Conservation (phyloP, 805 yeast genomes). For the Maudiozyma turicensis region DNA sequence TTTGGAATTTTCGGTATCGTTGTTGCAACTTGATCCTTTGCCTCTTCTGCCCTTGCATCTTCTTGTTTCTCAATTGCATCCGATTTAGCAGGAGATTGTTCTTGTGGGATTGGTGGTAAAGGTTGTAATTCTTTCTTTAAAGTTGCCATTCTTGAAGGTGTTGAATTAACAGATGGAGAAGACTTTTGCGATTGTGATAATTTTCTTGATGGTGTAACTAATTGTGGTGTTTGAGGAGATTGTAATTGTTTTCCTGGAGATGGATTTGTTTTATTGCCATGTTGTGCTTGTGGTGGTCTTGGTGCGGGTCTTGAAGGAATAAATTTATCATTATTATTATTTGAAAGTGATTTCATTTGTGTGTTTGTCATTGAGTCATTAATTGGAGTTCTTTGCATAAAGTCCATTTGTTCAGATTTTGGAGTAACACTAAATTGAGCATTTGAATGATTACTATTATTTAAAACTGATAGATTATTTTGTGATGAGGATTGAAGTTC, state of each 20-base stretch:
- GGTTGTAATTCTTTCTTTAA: slow-evolving; percentile 21
- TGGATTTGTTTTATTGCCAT: background rate
- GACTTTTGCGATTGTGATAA: background rate
- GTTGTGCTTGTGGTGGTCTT: slow-evolving; percentile 36
- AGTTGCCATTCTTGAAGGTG: slow-evolving; percentile 12
- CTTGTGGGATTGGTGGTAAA: slow-evolving; percentile 17
- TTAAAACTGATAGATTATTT: background rate
- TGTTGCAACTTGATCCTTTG: background rate
- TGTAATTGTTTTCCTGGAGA: background rate
- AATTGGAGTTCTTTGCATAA: background rate
- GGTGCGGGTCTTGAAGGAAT: slow-evolving; percentile 66
- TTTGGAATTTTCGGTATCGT: slow-evolving; percentile 1
- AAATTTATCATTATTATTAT: slow-evolving; percentile 28
- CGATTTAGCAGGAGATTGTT: background rate
- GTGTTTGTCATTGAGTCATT: background rate
- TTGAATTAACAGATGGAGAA: slow-evolving; percentile 4
- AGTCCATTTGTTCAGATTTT: slow-evolving; percentile 1
- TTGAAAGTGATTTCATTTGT: background rate
- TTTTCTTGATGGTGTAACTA: background rate
- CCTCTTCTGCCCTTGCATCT: background rate
- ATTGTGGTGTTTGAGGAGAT: background rate
- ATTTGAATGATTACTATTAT: background rate
- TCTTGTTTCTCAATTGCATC: background rate
- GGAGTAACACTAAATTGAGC: slow-evolving; percentile 1
- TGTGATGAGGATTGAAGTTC: background rate